Evolutionary conservation across 805 yeast genomes (phyloP).

Genomic region (Zygotorulaspora chibaensis): DNA sequence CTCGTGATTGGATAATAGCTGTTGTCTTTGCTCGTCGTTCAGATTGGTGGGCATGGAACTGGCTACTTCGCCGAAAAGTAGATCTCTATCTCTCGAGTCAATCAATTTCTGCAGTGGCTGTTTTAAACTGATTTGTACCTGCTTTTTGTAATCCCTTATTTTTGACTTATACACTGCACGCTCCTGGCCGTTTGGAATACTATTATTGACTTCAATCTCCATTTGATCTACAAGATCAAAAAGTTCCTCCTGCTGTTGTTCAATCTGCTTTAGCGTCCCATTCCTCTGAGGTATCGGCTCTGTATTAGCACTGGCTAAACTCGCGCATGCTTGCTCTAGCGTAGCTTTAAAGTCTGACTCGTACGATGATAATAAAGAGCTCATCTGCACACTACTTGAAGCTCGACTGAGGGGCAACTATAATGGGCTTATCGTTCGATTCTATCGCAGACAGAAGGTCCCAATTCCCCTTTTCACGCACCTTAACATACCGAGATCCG

Average conservation of each 20-base stretch:
- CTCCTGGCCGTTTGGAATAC: conserved; percentile 35
- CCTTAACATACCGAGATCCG: too few relatives aligned
- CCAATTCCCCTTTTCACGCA: too few relatives aligned
- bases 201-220: conserved; percentile 81
- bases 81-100: conserved; percentile 69
- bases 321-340: conserved; percentile 25
- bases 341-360: conserved; percentile 38
- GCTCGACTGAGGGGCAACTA: not conserved
- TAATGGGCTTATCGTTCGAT: too few relatives aligned
- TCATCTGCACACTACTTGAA: conserved; percentile 17
- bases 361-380: conserved; percentile 30
- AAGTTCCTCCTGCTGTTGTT: conserved; percentile 33
- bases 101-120: conserved; percentile 48
- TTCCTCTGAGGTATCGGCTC: conserved; percentile 25
- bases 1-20: conserved; percentile 70
- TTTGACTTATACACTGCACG: conserved; percentile 71
- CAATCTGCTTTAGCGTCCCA: conserved; percentile 25
- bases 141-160: conserved; percentile 62
- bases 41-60: conserved; percentile 31
- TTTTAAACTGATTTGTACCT: conserved; percentile 56
- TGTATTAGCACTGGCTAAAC: conserved; percentile 17
- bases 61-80: conserved; percentile 57
- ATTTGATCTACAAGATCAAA: conserved; percentile 77
- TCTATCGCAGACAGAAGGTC: too few relatives aligned
- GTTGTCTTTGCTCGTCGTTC: conserved; percentile 70